phyloP scores from a whole-genome alignment of 176 grass and related monocot genomes.

The Alopecurus myosuroides region DNA sequence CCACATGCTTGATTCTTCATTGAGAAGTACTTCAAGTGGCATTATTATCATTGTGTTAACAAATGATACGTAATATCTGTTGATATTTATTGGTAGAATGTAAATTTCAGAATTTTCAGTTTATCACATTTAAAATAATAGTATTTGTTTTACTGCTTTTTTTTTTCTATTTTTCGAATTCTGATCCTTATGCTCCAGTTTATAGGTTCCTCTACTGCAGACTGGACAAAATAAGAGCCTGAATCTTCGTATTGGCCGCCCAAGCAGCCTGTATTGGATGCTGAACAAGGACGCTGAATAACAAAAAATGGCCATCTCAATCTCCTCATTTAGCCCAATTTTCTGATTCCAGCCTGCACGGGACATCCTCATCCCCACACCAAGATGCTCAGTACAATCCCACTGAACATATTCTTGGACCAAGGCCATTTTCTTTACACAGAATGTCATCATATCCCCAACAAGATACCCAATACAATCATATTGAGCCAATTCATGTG shows the following conservation, averaged over 20 bases:
- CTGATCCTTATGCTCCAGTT: background rate
- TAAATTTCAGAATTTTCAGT: background rate
- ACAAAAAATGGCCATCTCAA: constrained; percentile 50
- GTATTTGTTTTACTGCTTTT: background rate
- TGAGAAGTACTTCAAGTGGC: background rate
- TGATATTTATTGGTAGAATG: background rate
- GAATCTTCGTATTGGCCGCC: constrained; percentile 35
- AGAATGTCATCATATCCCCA: constrained; percentile 57
- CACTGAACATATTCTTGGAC: constrained; percentile 32
- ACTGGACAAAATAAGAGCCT: constrained; percentile 44
- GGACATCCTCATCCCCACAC: constrained; percentile 55
- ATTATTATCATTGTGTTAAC: background rate
- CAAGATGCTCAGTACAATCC: constrained; percentile 37
- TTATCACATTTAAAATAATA: background rate
- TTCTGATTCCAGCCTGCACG: constrained; percentile 38
- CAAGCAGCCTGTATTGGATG: constrained; percentile 34
- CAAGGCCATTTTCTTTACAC: constrained; percentile 39
- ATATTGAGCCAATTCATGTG: constrained; percentile 51
- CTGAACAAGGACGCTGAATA: constrained; percentile 33
- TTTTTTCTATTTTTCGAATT: background rate
- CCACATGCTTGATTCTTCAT: background rate
- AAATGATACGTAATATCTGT: background rate
- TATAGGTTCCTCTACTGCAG: constrained; percentile 46
- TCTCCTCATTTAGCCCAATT: constrained; percentile 18
- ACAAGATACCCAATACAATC: constrained; percentile 40